phyloP scores from a whole-genome alignment of 228 moss, liverwort and hornwort species.

The Sphagnum fallax region DNA sequence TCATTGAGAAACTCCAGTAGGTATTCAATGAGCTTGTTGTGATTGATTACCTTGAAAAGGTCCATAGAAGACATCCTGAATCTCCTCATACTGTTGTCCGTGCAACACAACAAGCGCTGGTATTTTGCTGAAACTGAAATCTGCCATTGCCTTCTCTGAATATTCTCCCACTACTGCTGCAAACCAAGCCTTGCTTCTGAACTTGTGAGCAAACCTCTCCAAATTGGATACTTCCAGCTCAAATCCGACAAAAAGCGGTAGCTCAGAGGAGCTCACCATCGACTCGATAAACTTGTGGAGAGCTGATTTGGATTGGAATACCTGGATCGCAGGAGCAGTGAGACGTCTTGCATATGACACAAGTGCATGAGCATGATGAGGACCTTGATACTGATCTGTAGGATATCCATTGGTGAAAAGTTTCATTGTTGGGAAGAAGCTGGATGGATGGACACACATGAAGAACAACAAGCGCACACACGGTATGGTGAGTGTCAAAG shows the following conservation, averaged over 20 bases:
- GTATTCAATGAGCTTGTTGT: too few species aligned
- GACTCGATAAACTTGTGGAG: slow-evolving; percentile 50
- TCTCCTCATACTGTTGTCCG: slow-evolving; percentile 29
- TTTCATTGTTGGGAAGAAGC: slow-evolving; percentile 92
- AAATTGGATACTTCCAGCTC: slow-evolving; percentile 50
- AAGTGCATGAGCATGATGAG: slow-evolving; percentile 52
- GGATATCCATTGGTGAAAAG: slow-evolving; percentile 87
- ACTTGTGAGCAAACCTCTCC: slow-evolving; percentile 64
- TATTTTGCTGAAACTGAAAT: slow-evolving; percentile 65
- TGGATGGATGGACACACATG: slow-evolving; percentile 32
- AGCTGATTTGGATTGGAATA: slow-evolving; percentile 52
- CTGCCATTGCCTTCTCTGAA: slow-evolving; percentile 48
- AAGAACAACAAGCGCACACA: slow-evolving; percentile 15
- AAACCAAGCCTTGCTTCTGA: slow-evolving; percentile 75
- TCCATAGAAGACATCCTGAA: slow-evolving; percentile 68
- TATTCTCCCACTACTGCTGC: slow-evolving; percentile 47
- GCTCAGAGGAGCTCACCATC: slow-evolving; percentile 21
- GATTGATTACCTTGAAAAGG: slow-evolving; percentile 68
- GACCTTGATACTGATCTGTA: slow-evolving; percentile 63
- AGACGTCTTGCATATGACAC: slow-evolving; percentile 58
- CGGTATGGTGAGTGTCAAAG: slow-evolving; percentile 24
- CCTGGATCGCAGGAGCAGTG: slow-evolving; percentile 53
- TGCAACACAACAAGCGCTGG: slow-evolving; percentile 67
- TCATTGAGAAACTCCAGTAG: too few species aligned
- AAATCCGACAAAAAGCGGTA: slow-evolving; percentile 75